phyloP scores from a whole-genome alignment of 2,329 filamentous ascomycete species.

The Fusarium sterilihyphosum region DNA sequence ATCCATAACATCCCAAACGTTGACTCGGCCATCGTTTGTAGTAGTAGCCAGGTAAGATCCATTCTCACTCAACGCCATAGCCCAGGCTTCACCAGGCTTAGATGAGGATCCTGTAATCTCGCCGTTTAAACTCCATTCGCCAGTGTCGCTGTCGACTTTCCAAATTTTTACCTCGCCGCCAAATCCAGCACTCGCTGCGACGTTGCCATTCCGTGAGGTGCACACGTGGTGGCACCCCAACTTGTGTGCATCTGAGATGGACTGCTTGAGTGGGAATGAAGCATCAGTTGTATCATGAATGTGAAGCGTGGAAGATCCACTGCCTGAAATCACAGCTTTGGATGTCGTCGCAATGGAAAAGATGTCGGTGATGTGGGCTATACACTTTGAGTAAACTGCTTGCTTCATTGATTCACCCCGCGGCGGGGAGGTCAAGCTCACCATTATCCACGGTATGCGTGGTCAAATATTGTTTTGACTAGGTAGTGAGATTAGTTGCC shows the following conservation, averaged over 20 bases:
- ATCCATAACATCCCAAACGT: constrained; percentile 80
- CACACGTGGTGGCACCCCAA: constrained; percentile 92
- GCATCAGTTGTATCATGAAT: constrained; percentile 79
- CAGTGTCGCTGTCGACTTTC: constrained; percentile 66
- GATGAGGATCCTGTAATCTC: constrained; percentile 57
- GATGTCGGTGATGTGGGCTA: constrained; percentile 86
- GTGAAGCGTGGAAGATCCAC: constrained; percentile 83
- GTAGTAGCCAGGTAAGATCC: constrained; percentile 88
- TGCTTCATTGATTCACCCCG: constrained; percentile 13
- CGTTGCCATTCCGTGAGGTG: constrained; percentile 72
- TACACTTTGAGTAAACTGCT: constrained; percentile 30
- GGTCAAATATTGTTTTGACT: constrained; percentile 99
- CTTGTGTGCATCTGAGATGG: constrained; percentile 81
- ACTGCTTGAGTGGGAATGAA: constrained; percentile 81
- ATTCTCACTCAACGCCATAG: constrained; percentile 83
- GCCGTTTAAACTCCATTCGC: constrained; percentile 59
- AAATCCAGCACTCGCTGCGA: constrained; percentile 87
- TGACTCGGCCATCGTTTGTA: constrained; percentile 86
- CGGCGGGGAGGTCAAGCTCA: constrained; percentile 56
- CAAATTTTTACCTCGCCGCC: constrained; percentile 89
- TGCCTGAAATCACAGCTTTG: constrained; percentile 80
- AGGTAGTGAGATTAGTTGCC: constrained; percentile 6
- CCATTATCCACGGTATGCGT: constrained; percentile 90
- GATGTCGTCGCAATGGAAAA: constrained; percentile 83
- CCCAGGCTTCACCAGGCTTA: constrained; percentile 83